These are phyloP conservation scores for Litsea cubeba DNA, from an alignment of 164 flowering plant genomes.

Conservation along the genomic window DNA sequence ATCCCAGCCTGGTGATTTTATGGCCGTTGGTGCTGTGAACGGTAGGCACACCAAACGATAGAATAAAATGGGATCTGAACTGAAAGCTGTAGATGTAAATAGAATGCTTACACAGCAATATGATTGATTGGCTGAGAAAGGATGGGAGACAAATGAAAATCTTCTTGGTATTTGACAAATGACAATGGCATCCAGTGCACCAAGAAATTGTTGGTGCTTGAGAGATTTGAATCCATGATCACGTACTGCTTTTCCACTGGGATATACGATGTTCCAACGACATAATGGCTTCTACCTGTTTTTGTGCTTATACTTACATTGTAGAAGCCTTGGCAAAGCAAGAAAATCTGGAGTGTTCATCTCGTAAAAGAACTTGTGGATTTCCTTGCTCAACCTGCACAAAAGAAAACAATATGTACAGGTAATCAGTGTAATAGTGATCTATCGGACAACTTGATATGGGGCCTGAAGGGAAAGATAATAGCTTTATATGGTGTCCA, in stretches of 20 bases:
- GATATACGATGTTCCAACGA: not conserved
- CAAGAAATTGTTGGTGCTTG: not conserved
- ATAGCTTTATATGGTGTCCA: no score
- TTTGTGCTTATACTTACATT: constrained; percentile 29
- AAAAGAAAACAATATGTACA: not conserved
- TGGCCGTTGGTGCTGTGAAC: no score
- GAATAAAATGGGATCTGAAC: no score
- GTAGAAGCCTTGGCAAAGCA: constrained; percentile 70
- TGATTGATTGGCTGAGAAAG: not conserved
- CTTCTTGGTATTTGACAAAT: not conserved
- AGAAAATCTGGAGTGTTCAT: constrained; percentile 60
- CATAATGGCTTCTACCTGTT: not conserved
- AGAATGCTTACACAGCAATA: no score
- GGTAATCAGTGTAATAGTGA: not conserved
- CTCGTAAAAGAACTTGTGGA: constrained; percentile 62
- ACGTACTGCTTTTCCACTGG: not conserved
- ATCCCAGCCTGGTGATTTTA: no score
- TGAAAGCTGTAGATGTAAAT: no score
- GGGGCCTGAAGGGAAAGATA: no score
- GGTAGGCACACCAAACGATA: no score
- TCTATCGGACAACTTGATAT: not conserved
- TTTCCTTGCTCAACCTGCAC: constrained; percentile 82
- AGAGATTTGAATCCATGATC: not conserved
- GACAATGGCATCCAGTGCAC: not conserved
- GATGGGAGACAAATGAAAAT: not conserved